These are phyloP conservation scores for Hygrocybe coccinea DNA, from an alignment of 768 basidiomycete species.

Conservation along the genomic window DNA sequence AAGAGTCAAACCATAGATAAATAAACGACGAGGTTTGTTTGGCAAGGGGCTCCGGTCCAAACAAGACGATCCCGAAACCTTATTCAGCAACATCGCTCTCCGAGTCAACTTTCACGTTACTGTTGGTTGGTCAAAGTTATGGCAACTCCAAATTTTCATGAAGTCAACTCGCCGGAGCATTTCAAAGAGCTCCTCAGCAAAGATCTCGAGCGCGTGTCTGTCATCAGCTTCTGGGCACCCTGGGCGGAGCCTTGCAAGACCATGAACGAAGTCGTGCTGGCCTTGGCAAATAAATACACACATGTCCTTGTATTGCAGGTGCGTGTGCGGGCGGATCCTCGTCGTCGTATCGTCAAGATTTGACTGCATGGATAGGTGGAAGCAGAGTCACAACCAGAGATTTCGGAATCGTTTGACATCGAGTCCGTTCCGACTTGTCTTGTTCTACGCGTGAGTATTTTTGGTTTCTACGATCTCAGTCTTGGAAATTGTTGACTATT, in stretches of 20 bases:
- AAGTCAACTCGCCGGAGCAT: slow-evolving; percentile 58
- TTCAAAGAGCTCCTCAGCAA: slow-evolving; percentile 69
- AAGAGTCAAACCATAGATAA: too few species aligned
- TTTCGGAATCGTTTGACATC: slow-evolving; percentile 89
- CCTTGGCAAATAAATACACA: slow-evolving; percentile 70
- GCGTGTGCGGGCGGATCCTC: slow-evolving; percentile 20
- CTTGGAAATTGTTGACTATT: neutral
- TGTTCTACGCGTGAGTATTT: slow-evolving; percentile 66
- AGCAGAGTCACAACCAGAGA: slow-evolving; percentile 74
- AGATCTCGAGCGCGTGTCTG: slow-evolving; percentile 76
- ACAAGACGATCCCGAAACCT: too few species aligned
- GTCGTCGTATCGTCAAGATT: neutral
- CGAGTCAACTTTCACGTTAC: too few species aligned
- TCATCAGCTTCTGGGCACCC: slow-evolving; percentile 91
- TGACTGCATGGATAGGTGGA: slow-evolving; percentile 52
- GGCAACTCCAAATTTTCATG: slow-evolving; percentile 25
- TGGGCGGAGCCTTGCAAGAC: slow-evolving; percentile 89
- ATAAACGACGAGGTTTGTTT: too few species aligned
- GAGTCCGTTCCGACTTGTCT: slow-evolving; percentile 84
- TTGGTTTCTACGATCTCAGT: too few species aligned
- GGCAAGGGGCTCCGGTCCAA: too few species aligned
- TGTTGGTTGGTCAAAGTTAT: too few species aligned
- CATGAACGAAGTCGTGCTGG: slow-evolving; percentile 76
- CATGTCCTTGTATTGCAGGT: slow-evolving; percentile 72
- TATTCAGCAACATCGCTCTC: too few species aligned